These are phyloP conservation scores for Recurvomyces mirabilis DNA, from an alignment of 495 filamentous ascomycete genomes.

Conservation along the genomic window DNA sequence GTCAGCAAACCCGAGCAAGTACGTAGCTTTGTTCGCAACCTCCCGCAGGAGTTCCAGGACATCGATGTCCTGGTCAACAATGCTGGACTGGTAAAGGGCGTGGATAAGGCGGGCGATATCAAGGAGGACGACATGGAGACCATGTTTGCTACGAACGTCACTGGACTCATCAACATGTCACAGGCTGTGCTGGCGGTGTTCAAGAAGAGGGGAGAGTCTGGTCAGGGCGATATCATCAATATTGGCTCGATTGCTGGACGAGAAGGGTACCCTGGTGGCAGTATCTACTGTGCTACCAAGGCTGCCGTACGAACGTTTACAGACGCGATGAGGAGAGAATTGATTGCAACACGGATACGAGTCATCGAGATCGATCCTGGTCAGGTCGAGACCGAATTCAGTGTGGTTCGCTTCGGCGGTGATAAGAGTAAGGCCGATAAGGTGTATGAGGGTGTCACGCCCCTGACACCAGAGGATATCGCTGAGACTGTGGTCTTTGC, in stretches of 20 bases:
- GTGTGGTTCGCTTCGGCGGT: conserved; percentile 81
- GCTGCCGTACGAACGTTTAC: conserved; percentile 86
- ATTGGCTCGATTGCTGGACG: conserved; percentile 91
- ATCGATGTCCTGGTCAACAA: conserved; percentile 94
- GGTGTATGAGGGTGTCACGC: conserved; percentile 79
- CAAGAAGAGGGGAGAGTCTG: conserved; percentile 66
- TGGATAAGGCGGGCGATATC: conserved; percentile 79
- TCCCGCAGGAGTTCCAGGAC: conserved; percentile 75
- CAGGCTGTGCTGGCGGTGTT: conserved; percentile 81
- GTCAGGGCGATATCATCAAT: conserved; percentile 89
- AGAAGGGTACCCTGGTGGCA: conserved; percentile 78
- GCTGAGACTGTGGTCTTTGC: conserved; percentile 90
- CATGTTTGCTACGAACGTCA: conserved; percentile 92
- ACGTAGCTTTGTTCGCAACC: conserved; percentile 53
- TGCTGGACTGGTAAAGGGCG: conserved; percentile 81
- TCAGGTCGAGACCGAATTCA: conserved; percentile 97
- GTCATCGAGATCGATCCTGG: conserved; percentile 92
- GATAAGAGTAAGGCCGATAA: conserved; percentile 92
- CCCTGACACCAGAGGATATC: conserved; percentile 90
- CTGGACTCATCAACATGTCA: conserved; percentile 92
- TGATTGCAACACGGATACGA: conserved; percentile 74
- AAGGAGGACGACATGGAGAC: conserved; percentile 66
- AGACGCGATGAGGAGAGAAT: conserved; percentile 76
- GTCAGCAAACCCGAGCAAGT: conserved; percentile 73
- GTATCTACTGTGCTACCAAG: conserved; percentile 96